phyloP scores from a whole-genome alignment of 2,329 filamentous ascomycete genomes.

The Cyphellophora europaea region DNA sequence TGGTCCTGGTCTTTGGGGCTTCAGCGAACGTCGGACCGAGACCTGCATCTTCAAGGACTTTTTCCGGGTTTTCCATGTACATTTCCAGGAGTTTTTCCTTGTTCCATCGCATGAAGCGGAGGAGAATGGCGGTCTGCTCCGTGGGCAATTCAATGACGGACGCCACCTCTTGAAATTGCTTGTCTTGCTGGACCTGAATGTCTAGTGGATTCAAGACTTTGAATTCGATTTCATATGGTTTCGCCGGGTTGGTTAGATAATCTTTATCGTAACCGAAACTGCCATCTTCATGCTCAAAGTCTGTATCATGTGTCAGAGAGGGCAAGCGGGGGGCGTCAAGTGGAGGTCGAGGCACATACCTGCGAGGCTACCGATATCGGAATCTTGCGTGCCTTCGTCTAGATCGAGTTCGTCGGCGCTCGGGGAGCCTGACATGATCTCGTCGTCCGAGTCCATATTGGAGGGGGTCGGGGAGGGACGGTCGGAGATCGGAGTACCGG shows the following conservation, averaged over 20 bases:
- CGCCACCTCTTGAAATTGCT: constrained; percentile 81
- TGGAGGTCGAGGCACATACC: constrained; percentile 9
- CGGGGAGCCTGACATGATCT: constrained; percentile 76
- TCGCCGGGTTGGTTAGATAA: constrained; percentile 59
- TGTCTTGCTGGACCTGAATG: constrained; percentile 76
- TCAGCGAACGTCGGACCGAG: constrained; percentile 56
- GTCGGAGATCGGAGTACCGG: constrained; percentile 42
- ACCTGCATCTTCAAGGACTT: constrained; percentile 75
- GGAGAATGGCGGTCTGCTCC: constrained; percentile 81
- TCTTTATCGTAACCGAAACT: constrained; percentile 62
- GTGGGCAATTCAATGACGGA: constrained; percentile 81
- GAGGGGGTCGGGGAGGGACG: constrained; percentile 33
- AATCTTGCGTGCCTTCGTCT: constrained; percentile 57
- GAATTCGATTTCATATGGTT: constrained; percentile 75
- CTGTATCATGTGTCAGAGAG: constrained; percentile 24
- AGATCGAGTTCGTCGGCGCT: constrained; percentile 65
- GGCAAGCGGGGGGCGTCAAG: neutral
- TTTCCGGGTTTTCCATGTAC: constrained; percentile 83
- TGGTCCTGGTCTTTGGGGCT: constrained; percentile 58
- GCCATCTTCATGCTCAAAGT: constrained; percentile 50
- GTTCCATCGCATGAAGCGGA: constrained; percentile 90
- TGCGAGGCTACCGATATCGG: constrained; percentile 46
- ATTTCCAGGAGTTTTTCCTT: constrained; percentile 89
- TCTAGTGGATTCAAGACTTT: constrained; percentile 71
- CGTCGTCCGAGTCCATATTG: constrained; percentile 96